Conservation (phyloP, 75 land plant species). For the Pseudotsuga menziesii region DNA sequence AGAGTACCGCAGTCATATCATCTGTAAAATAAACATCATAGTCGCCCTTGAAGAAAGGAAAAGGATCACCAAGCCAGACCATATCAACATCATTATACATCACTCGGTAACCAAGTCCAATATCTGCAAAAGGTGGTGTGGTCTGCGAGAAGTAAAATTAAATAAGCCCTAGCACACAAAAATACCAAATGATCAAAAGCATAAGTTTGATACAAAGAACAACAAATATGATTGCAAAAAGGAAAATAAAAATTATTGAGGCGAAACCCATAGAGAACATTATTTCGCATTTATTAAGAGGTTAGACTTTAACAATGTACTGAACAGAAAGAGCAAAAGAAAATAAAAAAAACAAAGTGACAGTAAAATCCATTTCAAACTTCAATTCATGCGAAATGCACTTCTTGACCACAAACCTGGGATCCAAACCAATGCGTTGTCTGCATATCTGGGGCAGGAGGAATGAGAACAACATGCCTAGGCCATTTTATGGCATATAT, state of each 20-base stretch:
- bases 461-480: slow-evolving; percentile 86
- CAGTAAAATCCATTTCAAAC: neutral
- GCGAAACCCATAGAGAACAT: too few species aligned
- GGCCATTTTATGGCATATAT: too few species aligned
- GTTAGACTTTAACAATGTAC: neutral
- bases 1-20: slow-evolving; percentile 67
- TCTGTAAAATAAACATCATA: slow-evolving; percentile 93
- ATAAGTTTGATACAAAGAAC: neutral
- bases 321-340: neutral
- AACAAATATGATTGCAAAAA: neutral
- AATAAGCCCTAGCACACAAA: slow-evolving; percentile 74
- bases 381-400: neutral
- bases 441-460: slow-evolving; percentile 58
- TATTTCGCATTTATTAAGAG: too few species aligned
- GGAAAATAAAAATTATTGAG: too few species aligned
- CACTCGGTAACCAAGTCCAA: slow-evolving; percentile 90
- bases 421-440: slow-evolving; percentile 84
- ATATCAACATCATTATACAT: slow-evolving; percentile 98
- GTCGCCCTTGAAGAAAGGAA: slow-evolving; percentile 59
- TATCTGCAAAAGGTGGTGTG: slow-evolving; percentile 71
- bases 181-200: neutral
- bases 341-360: neutral
- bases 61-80: slow-evolving; percentile 98
- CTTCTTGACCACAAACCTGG: slow-evolving; percentile 45
- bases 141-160: slow-evolving; percentile 94